Base-by-base conservation (phyloP, 2,329 filamentous ascomycete species). In the Bipolaris victoriae region DNA sequence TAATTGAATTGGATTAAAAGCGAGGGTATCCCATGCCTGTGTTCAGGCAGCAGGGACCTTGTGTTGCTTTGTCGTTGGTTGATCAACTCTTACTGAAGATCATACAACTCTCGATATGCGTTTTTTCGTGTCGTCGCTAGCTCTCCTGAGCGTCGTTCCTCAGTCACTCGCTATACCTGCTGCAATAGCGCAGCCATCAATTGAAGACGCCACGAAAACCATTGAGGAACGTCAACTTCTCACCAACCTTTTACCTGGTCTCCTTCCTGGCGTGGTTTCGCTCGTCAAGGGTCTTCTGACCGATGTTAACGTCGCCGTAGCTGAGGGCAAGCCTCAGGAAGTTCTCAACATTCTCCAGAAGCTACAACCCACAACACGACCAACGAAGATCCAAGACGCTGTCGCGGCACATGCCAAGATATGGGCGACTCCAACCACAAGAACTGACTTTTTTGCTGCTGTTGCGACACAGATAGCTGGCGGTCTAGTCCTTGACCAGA, bases 381-480 rank as follows among this genome's bases (percentile, higher is more conserved):
- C 66, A 9, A 67, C 58, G 2, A 57, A 54, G 20, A 62, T 69
- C 11, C 49, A 56, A 43, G 62, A 61, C 13, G 60, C 54, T 4
- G 33, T 65, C 0, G 39, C 43, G 6, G 40, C 40, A 10, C 60
- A 63, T 7, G 53, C 56, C n/a, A 37, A 58, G 1, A 51, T 67
- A 15, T 69, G 66, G 65, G 62, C 59, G 7, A 62, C 29, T 2
- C 63, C 63, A 20, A 61, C 63, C 3, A 54, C 62, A 16, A 51
- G 60, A 11, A 52, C 53, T 7, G 57, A 67, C 49, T 56, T 69
- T 22, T 67, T 56, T 31, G 52, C 54, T 15, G 65, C 53, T 1
- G 56, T 66, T n/a, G 66, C 66, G 2, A 63, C 62, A n/a, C 66
- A 69, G 20, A 60, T 67, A 6, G 66, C 63, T 33, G 57, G 47